phyloP scores from a whole-genome alignment of 768 basidiomycete species.

The Austroboletus festivus region DNA sequence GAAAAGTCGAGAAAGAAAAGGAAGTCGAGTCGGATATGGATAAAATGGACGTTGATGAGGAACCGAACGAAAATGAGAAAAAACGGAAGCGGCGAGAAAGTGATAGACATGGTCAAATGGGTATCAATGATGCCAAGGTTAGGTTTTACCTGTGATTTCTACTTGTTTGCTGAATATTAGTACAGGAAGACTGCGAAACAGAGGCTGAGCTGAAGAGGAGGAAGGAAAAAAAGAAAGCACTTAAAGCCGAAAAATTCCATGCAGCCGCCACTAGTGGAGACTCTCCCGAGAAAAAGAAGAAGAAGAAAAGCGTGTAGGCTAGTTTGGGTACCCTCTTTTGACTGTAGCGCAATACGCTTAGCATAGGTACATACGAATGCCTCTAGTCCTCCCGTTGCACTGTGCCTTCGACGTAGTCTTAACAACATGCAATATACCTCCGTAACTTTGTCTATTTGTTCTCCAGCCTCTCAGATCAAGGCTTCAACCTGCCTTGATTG shows the following conservation, averaged over 20 bases:
- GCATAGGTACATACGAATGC: no score
- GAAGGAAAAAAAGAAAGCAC: slow-evolving; percentile 76
- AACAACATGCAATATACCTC: no score
- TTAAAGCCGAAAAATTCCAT: slow-evolving; percentile 71
- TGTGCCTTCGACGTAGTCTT: no score
- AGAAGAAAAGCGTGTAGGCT: slow-evolving; percentile 31
- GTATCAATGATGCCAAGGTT: slow-evolving; percentile 41
- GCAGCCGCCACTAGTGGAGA: slow-evolving; percentile 40
- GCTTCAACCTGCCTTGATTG: no score
- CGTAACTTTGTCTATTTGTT: no score
- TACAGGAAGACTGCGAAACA: slow-evolving; percentile 56
- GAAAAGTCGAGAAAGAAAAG: slow-evolving; percentile 50
- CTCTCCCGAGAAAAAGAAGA: slow-evolving; percentile 44
- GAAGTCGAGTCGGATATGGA: slow-evolving; percentile 37
- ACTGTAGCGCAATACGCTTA: no score
- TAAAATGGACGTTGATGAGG: slow-evolving; percentile 47
- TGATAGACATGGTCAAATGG: slow-evolving; percentile 45
- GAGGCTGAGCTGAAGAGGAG: slow-evolving; percentile 81
- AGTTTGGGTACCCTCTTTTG: slow-evolving; percentile 3
- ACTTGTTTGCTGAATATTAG: slow-evolving; percentile 5
- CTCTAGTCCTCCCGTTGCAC: no score
- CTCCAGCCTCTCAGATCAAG: no score
- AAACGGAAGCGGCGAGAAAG: slow-evolving; percentile 55
- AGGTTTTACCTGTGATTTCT: slow-evolving; percentile 17
- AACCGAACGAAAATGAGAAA: slow-evolving; percentile 34